These are phyloP conservation scores for Chlamydomonas eustigma DNA, from an alignment of 139 green algal genomes.

Conservation along the genomic window DNA sequence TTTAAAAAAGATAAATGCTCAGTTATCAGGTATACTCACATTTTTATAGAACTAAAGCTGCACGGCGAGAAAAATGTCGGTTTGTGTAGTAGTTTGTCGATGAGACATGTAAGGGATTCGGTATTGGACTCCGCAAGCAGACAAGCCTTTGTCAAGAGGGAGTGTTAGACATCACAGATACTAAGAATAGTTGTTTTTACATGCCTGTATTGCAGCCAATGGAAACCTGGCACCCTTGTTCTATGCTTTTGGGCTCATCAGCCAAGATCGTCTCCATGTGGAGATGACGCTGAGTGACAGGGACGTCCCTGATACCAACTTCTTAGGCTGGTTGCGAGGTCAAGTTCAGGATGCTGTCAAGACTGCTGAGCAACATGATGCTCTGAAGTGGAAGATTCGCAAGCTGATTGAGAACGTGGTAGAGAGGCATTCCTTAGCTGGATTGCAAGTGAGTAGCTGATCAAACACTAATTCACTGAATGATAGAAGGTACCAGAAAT, in stretches of 20 bases:
- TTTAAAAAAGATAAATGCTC: conserved; percentile 43
- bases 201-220: conserved; percentile 20
- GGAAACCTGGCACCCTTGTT: conserved; percentile 79
- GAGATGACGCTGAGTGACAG: background rate
- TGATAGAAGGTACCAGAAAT: too few relatives aligned
- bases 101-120: too few relatives aligned
- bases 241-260: conserved; percentile 78
- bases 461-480: too few relatives aligned
- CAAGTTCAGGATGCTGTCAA: background rate
- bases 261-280: conserved; percentile 55
- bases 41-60: too few relatives aligned
- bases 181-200: too few relatives aligned
- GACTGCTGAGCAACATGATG: conserved; percentile 69
- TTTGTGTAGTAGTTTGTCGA: too few relatives aligned
- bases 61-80: too few relatives aligned
- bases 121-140: too few relatives aligned
- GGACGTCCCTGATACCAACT: background rate
- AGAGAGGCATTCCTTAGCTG: conserved; percentile 55
- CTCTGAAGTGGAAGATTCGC: conserved; percentile 57
- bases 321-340: background rate
- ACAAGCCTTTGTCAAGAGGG: too few relatives aligned
- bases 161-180: too few relatives aligned
- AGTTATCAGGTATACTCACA: conserved; percentile 10
- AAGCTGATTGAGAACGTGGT: conserved; percentile 52
- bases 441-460: conserved; percentile 55